These are phyloP conservation scores for Monocercomonoides exilis DNA, from an alignment of 78 protist species.

Conservation along the genomic window DNA sequence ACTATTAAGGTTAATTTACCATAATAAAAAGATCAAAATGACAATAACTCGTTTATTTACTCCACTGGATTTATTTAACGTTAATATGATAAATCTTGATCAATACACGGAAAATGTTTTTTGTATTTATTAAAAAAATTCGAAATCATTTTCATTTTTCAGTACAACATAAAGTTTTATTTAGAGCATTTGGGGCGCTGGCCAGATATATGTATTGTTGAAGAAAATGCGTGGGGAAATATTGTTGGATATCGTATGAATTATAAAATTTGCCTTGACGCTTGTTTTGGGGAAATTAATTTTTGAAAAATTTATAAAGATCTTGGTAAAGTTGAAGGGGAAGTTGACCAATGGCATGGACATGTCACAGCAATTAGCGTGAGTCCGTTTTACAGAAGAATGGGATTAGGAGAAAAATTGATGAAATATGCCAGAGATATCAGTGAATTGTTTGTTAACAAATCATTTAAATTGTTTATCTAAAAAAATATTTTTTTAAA, in stretches of 20 bases:
- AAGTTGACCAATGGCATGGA: conserved; percentile 22
- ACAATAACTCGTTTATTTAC: neutral
- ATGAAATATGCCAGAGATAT: neutral
- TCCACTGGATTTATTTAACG: conserved; percentile 8
- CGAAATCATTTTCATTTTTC: neutral
- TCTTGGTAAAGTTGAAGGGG: conserved; percentile 35
- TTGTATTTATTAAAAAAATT: too few relatives aligned
- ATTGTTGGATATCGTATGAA: neutral
- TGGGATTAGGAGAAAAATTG: neutral
- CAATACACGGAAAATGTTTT: conserved; percentile 17
- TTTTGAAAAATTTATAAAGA: neutral
- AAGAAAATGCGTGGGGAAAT: neutral
- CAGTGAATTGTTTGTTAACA: neutral
- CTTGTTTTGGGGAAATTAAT: neutral
- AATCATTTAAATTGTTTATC: neutral
- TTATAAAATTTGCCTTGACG: neutral
- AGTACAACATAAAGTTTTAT: conserved; percentile 12
- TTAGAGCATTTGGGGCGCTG: neutral
- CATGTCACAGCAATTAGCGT: conserved; percentile 33
- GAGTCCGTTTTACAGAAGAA: conserved; percentile 15
- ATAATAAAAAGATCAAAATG: too few relatives aligned
- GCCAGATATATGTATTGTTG: conserved; percentile 14
- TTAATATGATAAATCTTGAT: conserved; percentile 24
- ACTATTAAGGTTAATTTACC: too few relatives aligned
- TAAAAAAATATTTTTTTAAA: neutral